A percentile compares a stretch with the other conserved stretches of the same genome.
Conservation (phyloP, 345 rosid species). For the Erysimum cheiranthoides region DNA sequence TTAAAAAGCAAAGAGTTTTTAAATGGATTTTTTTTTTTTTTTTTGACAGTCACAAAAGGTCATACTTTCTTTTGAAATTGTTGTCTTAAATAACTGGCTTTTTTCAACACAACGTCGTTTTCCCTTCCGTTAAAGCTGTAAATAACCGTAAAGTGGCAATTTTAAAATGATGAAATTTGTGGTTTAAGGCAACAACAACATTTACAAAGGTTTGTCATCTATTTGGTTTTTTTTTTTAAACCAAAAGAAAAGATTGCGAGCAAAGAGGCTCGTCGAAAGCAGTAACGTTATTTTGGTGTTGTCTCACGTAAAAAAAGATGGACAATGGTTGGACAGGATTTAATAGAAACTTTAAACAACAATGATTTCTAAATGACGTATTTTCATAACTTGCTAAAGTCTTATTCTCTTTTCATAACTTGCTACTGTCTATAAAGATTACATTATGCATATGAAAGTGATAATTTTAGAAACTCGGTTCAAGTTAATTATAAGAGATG, state of each 20-base stretch:
- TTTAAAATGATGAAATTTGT: too few species aligned
- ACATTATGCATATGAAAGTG: conserved; percentile 28
- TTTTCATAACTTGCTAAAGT: too few species aligned
- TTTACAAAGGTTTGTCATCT: background rate
- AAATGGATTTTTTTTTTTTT: too few species aligned
- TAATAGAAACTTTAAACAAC: background rate
- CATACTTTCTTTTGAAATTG: too few species aligned
- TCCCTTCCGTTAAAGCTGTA: background rate
- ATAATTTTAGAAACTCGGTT: conserved; percentile 38
- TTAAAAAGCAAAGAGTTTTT: too few species aligned
- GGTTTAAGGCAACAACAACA: too few species aligned
- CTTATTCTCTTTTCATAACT: background rate
- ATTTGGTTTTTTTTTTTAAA: background rate
- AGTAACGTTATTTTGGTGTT: background rate
- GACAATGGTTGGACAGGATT: background rate
- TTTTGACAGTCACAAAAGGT: too few species aligned
- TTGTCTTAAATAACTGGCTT: too few species aligned
- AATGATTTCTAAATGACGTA: background rate
- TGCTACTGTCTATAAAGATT: background rate
- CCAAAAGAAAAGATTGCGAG: background rate
- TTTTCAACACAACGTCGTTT: too few species aligned
- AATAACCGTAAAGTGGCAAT: background rate
- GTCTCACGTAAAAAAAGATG: background rate
- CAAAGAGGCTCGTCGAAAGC: background rate
- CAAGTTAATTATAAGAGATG: too few species aligned